phyloP scores from a whole-genome alignment of 2,329 filamentous ascomycete genomes.

The Botrytis hyacinthi region DNA sequence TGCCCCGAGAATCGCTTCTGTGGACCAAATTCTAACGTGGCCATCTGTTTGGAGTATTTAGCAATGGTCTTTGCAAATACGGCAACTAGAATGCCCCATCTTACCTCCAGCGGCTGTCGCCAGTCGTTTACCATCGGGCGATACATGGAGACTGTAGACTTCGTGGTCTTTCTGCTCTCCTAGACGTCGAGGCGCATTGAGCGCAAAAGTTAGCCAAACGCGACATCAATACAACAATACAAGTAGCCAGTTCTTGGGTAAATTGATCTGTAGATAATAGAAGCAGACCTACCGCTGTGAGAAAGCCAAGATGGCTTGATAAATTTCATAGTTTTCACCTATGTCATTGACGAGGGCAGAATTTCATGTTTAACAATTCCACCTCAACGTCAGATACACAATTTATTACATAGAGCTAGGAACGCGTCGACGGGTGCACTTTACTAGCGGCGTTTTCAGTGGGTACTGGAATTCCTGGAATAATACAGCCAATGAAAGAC shows the following conservation, averaged over 20 bases:
- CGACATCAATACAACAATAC: constrained; percentile 9
- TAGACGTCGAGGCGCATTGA: constrained; percentile 41
- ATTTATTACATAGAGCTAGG: constrained; percentile 19
- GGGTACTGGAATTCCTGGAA: not conserved
- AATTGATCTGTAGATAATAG: not conserved
- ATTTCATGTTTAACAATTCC: constrained; percentile 34
- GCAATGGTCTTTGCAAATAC: constrained; percentile 20
- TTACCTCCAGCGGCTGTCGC: constrained; percentile 90
- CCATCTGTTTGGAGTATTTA: constrained; percentile 60
- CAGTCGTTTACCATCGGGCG: constrained; percentile 85
- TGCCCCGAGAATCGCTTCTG: constrained; percentile 84
- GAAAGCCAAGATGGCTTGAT: constrained; percentile 96
- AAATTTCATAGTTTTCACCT: constrained; percentile 63
- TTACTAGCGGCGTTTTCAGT: constrained; percentile 1
- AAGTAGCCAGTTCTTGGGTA: not conserved
- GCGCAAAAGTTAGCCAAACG: constrained; percentile 33
- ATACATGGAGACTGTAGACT: constrained; percentile 97
- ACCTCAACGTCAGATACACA: constrained; percentile 19
- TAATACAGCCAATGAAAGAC: not conserved
- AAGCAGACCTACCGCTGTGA: constrained; percentile 70
- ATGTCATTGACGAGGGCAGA: constrained; percentile 24
- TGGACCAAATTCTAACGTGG: constrained; percentile 97
- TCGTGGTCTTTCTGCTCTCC: constrained; percentile 98
- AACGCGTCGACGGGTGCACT: constrained; percentile 18
- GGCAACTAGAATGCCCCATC: constrained; percentile 32